Evolutionary conservation across 495 filamentous ascomycete species (phyloP).

Genomic region (Tuber calosporum): DNA sequence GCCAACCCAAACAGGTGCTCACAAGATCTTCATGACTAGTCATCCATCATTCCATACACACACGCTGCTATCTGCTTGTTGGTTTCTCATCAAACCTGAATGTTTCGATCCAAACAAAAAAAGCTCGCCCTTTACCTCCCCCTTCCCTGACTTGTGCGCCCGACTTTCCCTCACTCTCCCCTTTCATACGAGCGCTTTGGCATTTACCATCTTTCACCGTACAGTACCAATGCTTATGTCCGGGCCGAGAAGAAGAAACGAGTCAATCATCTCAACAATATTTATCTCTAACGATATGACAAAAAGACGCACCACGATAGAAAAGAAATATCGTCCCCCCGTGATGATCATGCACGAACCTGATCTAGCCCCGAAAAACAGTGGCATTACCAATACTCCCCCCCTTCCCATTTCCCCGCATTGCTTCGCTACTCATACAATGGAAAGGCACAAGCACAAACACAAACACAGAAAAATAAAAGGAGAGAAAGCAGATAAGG

Average conservation of each 20-base stretch:
- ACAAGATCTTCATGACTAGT: background rate
- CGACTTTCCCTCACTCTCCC: background rate
- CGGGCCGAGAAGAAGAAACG: background rate
- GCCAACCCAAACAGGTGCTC: background rate
- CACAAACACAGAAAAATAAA: background rate
- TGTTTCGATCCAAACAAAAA: background rate
- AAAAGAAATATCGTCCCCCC: slow-evolving; percentile 3
- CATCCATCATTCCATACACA: slow-evolving; percentile 5
- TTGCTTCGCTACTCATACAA: background rate
- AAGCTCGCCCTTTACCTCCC: background rate
- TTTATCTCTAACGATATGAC: background rate
- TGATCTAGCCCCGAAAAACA: background rate
- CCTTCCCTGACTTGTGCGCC: background rate
- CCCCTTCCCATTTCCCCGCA: slow-evolving; percentile 2
- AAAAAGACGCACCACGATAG: background rate
- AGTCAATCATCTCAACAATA: background rate
- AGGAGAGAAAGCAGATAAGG: slow-evolving; percentile 4
- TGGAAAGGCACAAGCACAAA: background rate
- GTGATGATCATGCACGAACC: background rate
- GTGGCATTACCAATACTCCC: background rate
- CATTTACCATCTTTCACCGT: background rate
- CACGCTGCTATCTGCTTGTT: background rate
- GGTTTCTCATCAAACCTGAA: background rate
- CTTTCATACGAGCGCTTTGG: background rate
- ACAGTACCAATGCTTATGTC: background rate